A percentile compares a stretch with the other conserved stretches of the same genome.
Evolutionary conservation across 2,329 filamentous ascomycete genomes (phyloP).

Genomic region (Seiridium unicorne): DNA sequence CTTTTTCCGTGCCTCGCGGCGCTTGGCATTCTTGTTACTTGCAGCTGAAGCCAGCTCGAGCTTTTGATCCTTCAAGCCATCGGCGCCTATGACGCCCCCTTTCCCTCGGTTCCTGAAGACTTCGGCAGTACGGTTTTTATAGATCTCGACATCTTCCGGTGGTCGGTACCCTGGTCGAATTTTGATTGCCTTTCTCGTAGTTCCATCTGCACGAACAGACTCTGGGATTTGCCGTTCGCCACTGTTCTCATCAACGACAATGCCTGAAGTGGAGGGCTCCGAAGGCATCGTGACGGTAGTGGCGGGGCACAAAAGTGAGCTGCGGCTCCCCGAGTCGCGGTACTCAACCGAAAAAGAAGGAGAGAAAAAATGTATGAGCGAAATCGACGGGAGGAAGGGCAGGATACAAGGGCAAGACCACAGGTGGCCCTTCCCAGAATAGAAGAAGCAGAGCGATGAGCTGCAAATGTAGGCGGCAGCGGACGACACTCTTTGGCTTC

Average conservation of each 20-base stretch:
- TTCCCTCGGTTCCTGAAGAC: conserved; percentile 74
- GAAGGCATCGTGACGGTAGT: conserved; percentile 39
- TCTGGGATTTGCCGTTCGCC: conserved; percentile 89
- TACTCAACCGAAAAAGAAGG: too few species aligned
- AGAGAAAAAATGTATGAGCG: too few species aligned
- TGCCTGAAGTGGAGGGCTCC: conserved; percentile 63
- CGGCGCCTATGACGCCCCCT: conserved; percentile 74
- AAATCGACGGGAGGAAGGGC: too few species aligned
- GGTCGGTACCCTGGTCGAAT: conserved; percentile 91
- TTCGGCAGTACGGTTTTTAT: conserved; percentile 89
- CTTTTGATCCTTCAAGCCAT: conserved; percentile 50
- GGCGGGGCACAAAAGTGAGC: neutral
- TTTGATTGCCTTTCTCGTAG: conserved; percentile 89
- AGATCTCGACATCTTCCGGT: conserved; percentile 92
- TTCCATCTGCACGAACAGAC: conserved; percentile 83
- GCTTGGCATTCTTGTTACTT: conserved; percentile 85
- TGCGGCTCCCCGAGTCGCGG: neutral
- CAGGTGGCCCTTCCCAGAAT: too few species aligned
- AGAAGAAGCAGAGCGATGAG: too few species aligned
- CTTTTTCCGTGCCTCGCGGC: conserved; percentile 55
- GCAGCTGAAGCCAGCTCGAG: conserved; percentile 44
- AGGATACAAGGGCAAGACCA: too few species aligned
- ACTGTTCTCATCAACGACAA: conserved; percentile 70
- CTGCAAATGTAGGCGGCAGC: too few species aligned
- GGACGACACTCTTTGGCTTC: too few species aligned